Evolutionary conservation across 2,329 filamentous ascomycete genomes (phyloP).

Genomic region (Pseudogymnoascus destructans): DNA sequence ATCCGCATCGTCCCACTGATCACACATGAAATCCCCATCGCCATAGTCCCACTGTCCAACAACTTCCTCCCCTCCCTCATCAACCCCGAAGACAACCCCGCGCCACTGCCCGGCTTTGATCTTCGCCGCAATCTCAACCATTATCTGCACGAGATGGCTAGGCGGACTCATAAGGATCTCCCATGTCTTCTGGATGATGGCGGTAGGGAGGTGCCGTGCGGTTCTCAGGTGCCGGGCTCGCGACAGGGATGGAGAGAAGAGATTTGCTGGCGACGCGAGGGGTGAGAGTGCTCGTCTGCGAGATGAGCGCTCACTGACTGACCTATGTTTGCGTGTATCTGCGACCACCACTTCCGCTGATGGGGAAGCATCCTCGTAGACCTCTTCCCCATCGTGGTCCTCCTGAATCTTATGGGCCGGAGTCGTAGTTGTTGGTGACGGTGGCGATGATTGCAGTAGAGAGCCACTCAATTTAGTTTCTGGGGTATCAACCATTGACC

Average conservation of each 20-base stretch:
- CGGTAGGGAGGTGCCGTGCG: conserved; percentile 41
- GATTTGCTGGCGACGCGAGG: conserved; percentile 52
- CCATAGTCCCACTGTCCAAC: not conserved
- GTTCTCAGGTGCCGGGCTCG: conserved; percentile 31
- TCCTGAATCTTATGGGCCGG: conserved; percentile 31
- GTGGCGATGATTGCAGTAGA: conserved; percentile 13
- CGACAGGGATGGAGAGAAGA: conserved; percentile 41
- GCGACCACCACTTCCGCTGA: not conserved
- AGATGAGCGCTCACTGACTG: conserved; percentile 28
- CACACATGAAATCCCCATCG: not conserved
- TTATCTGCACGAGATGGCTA: conserved; percentile 60
- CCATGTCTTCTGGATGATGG: conserved; percentile 63
- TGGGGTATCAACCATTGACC: conserved; percentile 14
- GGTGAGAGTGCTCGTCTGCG: conserved; percentile 48
- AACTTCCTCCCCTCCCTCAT: conserved; percentile 27
- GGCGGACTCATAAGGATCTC: conserved; percentile 71
- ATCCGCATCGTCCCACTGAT: not conserved
- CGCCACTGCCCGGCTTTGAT: conserved; percentile 55
- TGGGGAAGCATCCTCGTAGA: not conserved
- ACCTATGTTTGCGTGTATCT: not conserved
- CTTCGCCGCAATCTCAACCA: conserved; percentile 67
- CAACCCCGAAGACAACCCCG: conserved; percentile 42
- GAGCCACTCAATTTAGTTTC: conserved; percentile 11
- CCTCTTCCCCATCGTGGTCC: conserved; percentile 27
- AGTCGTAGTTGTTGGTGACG: conserved; percentile 31